Percentiles rank a stretch among this genome's conserved stretches.
Evolutionary conservation across 73 alveolate species (phyloP).

Genomic region (Paramecium pentaurelia): DNA sequence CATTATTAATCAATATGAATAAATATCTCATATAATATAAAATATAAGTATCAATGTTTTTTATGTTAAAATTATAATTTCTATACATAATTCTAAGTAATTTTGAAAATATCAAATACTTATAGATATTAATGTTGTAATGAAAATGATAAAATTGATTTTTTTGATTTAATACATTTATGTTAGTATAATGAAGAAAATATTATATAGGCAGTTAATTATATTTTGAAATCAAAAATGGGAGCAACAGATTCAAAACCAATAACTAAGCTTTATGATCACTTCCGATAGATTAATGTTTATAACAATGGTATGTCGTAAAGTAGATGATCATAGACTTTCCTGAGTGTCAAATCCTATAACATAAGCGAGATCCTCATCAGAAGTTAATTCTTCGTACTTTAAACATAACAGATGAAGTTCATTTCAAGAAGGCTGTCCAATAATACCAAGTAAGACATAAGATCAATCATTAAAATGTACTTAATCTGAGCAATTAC

Average conservation of each 20-base stretch:
- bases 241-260: background rate
- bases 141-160: background rate
- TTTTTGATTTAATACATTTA: background rate
- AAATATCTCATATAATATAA: no score
- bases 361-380: background rate
- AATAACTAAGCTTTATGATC: background rate
- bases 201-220: background rate
- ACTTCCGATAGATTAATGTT: background rate
- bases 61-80: no score
- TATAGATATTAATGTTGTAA: no score
- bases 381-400: background rate
- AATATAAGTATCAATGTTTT: no score
- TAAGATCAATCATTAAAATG: background rate
- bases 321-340: background rate
- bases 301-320: constrained; percentile 15
- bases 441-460: constrained; percentile 1
- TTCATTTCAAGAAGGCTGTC: background rate
- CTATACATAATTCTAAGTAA: no score
- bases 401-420: constrained; percentile 21
- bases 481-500: background rate
- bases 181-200: background rate
- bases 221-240: background rate
- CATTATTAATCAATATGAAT: no score
- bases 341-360: constrained; percentile 2
- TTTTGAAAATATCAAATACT: no score